phyloP scores from a whole-genome alignment of 1,284 basidiomycete species.

The Rhodotorula glutinis region DNA sequence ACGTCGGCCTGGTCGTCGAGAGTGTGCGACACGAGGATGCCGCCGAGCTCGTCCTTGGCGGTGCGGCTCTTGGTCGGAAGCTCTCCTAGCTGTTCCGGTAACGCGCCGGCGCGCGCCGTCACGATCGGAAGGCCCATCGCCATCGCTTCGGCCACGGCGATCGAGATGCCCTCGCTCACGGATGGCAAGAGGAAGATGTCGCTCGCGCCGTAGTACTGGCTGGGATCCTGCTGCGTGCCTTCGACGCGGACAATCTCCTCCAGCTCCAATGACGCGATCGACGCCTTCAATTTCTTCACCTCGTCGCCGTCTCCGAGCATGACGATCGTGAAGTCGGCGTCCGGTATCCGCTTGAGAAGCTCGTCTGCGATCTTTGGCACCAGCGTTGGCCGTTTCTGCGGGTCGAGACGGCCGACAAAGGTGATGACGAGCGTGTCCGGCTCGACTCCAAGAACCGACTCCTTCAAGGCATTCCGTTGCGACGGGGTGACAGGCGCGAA shows the following conservation, averaged over 20 bases:
- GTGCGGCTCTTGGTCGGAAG: constrained; percentile 8
- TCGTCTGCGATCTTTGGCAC: constrained; percentile 30
- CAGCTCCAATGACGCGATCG: not conserved
- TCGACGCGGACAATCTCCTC: constrained; percentile 26
- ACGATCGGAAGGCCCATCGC: constrained; percentile 39
- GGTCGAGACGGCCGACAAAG: constrained; percentile 38
- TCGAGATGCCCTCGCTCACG: constrained; percentile 37
- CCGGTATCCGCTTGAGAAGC: constrained; percentile 18
- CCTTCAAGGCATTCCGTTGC: constrained; percentile 18
- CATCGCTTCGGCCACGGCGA: constrained; percentile 41
- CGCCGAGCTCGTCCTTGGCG: constrained; percentile 15
- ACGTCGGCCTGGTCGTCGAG: constrained; percentile 22
- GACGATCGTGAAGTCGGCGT: constrained; percentile 33
- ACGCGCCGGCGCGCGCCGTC: constrained; percentile 35
- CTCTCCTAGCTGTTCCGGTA: constrained; percentile 33
- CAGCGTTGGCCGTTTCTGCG: constrained; percentile 35
- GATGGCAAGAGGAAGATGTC: constrained; percentile 38
- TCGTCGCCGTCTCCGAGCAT: constrained; percentile 37
- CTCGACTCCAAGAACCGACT: constrained; percentile 20
- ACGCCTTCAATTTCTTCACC: constrained; percentile 6
- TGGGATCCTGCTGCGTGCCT: constrained; percentile 22
- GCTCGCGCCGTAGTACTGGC: constrained; percentile 23
- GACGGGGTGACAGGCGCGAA: constrained; percentile 9
- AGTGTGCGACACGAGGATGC: constrained; percentile 31
- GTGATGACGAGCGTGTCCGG: constrained; percentile 28